Base-by-base conservation (phyloP, 2,329 filamentous ascomycete genomes). In the Penicillium sp. region DNA sequence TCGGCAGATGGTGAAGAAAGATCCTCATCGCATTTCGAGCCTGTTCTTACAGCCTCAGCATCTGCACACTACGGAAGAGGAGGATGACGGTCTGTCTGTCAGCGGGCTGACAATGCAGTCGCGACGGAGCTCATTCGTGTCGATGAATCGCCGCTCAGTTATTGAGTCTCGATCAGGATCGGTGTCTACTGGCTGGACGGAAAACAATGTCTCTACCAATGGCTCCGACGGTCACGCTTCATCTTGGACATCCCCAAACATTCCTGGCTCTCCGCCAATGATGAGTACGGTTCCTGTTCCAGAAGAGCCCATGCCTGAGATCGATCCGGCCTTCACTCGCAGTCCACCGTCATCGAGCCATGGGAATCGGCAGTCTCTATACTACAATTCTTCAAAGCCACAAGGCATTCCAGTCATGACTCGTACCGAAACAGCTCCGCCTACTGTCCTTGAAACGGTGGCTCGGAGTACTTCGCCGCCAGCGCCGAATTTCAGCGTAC, bases 401-500 rank as follows among this genome's bases (percentile, higher is more conserved):
- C 41, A 39, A 9, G 29, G 32, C 10, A 34, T 39, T 6, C 45
- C 49, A 7, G 36, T 36, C 34, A 27, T 35, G 33, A 8, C 41
- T 41, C 29, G 30, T 30, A 38, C 44, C 2, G 59, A 60, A 13
- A 32, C 37, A n/a, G n/a, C 45, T 17, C 52, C 52, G 20, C 48
- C 59, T 11, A 50, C 42, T 13, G 32, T 55, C 5, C 53, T 55
- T 3, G 57, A 61, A 11, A 35, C 48, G 6, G 35, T 55, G 6
- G 31, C 48, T 17, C 55, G 58, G 31, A 54, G 58, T 35, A 40
- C 55, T n/a, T 61, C 64, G 0, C 57, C 61, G 3, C 54, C 61
- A 15, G 55, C 64, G 3, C 65, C 63, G 2, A 68, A 68, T 37
- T 67, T 67, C 32, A 67, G 66, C 39, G 58, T 67, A 11, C 65